Conservation (phyloP, 495 filamentous ascomycete genomes). For the Penicillium argentinense region DNA sequence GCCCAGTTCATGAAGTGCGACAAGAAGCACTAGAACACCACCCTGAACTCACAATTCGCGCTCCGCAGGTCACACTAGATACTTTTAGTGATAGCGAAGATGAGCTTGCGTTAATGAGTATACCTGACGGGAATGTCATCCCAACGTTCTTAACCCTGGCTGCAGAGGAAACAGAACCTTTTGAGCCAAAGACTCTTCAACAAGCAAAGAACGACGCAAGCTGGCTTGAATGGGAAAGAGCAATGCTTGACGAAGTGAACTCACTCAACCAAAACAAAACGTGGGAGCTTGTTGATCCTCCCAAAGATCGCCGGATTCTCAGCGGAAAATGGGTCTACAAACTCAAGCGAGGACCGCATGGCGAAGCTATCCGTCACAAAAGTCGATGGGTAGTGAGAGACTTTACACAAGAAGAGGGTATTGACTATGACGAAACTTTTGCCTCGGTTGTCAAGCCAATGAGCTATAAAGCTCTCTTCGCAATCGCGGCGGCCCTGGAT, state of each 20-base stretch:
- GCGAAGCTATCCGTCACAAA: conserved; percentile 31
- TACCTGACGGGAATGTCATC: conserved; percentile 14
- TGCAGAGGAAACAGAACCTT: conserved; percentile 17
- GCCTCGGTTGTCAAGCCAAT: conserved; percentile 40
- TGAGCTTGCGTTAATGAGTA: conserved; percentile 16
- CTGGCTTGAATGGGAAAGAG: conserved; percentile 19
- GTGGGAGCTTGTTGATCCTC: conserved; percentile 25
- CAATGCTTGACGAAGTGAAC: conserved; percentile 19
- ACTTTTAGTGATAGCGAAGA: conserved; percentile 8
- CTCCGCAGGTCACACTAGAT: background rate
- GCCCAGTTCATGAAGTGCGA: conserved; percentile 8
- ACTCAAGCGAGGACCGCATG: conserved; percentile 27
- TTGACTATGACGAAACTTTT: conserved; percentile 43
- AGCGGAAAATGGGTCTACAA: conserved; percentile 33
- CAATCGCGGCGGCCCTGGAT: conserved; percentile 21
- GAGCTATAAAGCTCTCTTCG: conserved; percentile 24
- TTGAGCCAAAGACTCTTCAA: conserved; percentile 11
- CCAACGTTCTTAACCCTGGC: conserved; percentile 13
- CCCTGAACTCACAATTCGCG: conserved; percentile 13
- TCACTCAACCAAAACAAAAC: conserved; percentile 29
- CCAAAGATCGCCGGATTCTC: conserved; percentile 22
- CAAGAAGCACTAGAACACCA: conserved; percentile 13
- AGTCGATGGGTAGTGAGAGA: conserved; percentile 29
- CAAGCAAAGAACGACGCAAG: conserved; percentile 11
- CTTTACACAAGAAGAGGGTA: conserved; percentile 29